These are phyloP conservation scores for Neurospora sp. DNA, from an alignment of 495 filamentous ascomycete species.

Conservation along the genomic window DNA sequence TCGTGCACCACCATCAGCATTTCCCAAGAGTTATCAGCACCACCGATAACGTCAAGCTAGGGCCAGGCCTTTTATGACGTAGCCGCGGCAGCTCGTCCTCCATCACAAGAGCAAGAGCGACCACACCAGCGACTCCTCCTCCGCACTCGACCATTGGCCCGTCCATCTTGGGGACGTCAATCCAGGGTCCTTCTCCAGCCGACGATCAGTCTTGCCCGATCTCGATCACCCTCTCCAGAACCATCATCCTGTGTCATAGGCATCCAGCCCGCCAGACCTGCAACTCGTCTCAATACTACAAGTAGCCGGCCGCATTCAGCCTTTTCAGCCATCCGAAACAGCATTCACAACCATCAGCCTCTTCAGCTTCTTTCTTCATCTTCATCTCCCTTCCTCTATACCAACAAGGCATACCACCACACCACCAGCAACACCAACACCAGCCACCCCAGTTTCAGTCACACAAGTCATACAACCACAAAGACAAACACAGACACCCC, in stretches of 20 bases:
- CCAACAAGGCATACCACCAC: background rate
- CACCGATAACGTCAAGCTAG: conserved; percentile 12
- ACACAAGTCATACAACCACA: background rate
- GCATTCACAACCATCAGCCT: background rate
- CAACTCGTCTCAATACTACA: background rate
- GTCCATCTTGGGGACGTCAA: background rate
- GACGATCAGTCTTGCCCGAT: background rate
- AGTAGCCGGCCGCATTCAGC: background rate
- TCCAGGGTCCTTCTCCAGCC: background rate
- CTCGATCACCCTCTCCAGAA: background rate
- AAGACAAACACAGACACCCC: background rate
- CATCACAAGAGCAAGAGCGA: background rate
- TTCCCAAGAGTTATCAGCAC: background rate
- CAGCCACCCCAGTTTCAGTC: background rate
- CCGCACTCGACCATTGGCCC: background rate
- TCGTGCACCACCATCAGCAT: background rate
- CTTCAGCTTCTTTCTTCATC: background rate
- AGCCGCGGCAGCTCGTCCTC: conserved; percentile 1
- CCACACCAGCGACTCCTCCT: background rate
- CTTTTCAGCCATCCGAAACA: background rate
- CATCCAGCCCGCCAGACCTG: background rate
- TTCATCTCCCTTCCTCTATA: background rate
- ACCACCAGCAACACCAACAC: background rate
- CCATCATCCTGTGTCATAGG: background rate
- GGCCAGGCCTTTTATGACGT: conserved; percentile 23